Base-by-base conservation (phyloP, 2,329 filamentous ascomycete genomes). In the Dactylellina sp. region DNA sequence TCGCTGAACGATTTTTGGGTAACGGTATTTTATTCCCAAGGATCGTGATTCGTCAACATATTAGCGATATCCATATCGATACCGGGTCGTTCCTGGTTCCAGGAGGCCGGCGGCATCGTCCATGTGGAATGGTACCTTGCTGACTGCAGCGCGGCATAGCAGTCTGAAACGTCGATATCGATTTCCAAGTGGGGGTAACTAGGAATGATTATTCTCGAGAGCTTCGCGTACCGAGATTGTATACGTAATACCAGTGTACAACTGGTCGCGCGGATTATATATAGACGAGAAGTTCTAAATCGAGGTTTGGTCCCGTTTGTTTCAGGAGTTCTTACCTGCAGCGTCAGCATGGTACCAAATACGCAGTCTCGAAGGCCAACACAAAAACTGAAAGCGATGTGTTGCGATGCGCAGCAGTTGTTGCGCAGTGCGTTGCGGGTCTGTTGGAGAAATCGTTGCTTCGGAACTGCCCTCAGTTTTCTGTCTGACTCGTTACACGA, bases 301-400 rank as follows among this genome's bases (percentile, higher is more conserved):
- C 20, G n/a, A 22, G 22, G 18, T 20, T 59, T 18, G 22, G 20
- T 18, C 16, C 35, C 5, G n/a, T 16, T 39, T 28, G 35, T 46
- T 53, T 50, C 46, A 39, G 28, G 18, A 24, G 56, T 46, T 71
- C 65, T 62, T 24, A 71, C 65, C 25, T 63, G 65, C 65, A 71
- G 65, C 49, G 55, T 61, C 56, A 70, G 64, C 64, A 53, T 22
- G 20, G 6, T 53, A 35, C 24, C 49, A 24, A n/a, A n/a, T n/a
- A n/a, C n/a, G n/a, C n/a, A n/a, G n/a, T n/a, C n/a, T n/a, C n/a
- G n/a, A n/a, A n/a, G n/a, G n/a, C n/a, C n/a, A n/a, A n/a, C n/a
- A n/a, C n/a, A n/a, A n/a, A n/a, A n/a, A n/a, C n/a, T n/a, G n/a
- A n/a, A n/a, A n/a, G n/a, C n/a, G 50, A 2, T 20, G 62, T 42